Evolutionary conservation across 2,329 filamentous ascomycete genomes (phyloP).

Genomic region (Phaeosphaeria sp.): DNA sequence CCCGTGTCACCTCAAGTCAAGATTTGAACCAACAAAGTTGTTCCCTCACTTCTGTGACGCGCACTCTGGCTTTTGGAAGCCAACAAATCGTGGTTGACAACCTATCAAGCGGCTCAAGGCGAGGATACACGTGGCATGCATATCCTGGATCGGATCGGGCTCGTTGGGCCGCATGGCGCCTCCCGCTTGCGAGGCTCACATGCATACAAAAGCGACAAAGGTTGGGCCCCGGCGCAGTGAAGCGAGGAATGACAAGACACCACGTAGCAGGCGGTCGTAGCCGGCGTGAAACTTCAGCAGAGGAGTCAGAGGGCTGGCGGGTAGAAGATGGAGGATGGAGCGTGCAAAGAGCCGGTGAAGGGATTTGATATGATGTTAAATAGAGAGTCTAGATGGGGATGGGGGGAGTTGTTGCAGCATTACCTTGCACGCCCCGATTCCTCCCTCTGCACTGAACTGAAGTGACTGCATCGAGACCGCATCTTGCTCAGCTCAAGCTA

Average conservation of each 20-base stretch:
- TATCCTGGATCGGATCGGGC: conserved; percentile 3
- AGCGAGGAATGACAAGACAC: conserved; percentile 12
- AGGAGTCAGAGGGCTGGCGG: background rate
- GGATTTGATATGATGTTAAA: too few species aligned
- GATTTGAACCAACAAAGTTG: background rate
- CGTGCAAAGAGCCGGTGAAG: background rate
- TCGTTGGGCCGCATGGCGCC: conserved; percentile 19
- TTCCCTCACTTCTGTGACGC: background rate
- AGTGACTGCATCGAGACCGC: background rate
- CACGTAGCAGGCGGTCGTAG: conserved; percentile 3
- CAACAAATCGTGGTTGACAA: background rate
- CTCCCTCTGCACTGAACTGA: background rate
- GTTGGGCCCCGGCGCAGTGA: conserved; percentile 3
- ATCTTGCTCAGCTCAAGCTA: background rate
- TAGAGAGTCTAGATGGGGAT: background rate
- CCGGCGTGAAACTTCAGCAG: background rate
- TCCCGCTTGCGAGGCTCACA: conserved; percentile 12
- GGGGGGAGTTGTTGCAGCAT: background rate
- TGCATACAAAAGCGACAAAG: conserved; percentile 8
- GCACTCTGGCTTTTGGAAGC: background rate
- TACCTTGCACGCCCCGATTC: background rate
- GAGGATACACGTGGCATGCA: conserved; percentile 14
- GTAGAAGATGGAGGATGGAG: background rate
- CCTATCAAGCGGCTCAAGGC: background rate
- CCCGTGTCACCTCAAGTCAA: background rate